These are phyloP conservation scores for Candida palmyrensis DNA, from an alignment of 805 yeast species.

Conservation along the genomic window DNA sequence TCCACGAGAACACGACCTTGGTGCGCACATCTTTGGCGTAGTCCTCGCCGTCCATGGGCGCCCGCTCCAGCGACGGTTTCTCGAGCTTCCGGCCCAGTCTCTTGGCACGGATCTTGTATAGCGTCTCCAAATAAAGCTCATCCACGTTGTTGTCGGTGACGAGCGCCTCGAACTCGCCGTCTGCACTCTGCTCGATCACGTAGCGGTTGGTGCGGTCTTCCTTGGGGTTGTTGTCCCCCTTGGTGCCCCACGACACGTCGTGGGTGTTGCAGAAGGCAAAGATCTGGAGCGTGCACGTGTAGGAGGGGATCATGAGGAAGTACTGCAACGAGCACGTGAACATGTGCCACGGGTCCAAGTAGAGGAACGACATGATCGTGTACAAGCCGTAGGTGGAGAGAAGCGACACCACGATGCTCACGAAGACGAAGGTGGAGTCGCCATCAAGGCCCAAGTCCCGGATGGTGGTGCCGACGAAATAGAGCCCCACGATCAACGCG, in stretches of 20 bases:
- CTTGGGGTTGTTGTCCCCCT: conserved; percentile 75
- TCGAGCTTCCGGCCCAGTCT: conserved; percentile 52
- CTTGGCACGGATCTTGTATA: conserved; percentile 67
- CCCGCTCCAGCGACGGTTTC: conserved; percentile 20
- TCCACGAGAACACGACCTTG: conserved; percentile 93
- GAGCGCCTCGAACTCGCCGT: conserved; percentile 74
- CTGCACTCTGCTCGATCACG: conserved; percentile 71
- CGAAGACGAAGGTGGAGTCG: conserved; percentile 45
- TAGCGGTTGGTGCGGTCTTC: conserved; percentile 73
- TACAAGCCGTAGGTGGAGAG: conserved; percentile 91
- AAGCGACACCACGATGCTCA: conserved; percentile 78
- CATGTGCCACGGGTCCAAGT: conserved; percentile 96
- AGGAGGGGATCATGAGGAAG: conserved; percentile 84
- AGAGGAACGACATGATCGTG: conserved; percentile 71
- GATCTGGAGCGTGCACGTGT: conserved; percentile 87
- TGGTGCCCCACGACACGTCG: conserved; percentile 99
- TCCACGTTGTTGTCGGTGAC: conserved; percentile 83
- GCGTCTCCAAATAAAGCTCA: conserved; percentile 71
- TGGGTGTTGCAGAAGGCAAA: conserved; percentile 98
- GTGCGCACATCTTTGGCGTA: conserved; percentile 94
- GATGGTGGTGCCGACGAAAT: conserved; percentile 61
- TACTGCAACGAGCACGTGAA: conserved; percentile 83
- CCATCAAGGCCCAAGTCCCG: conserved; percentile 36
- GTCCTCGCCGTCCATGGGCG: conserved; percentile 53
- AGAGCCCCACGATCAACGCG: conserved; percentile 77